These are phyloP conservation scores for Solanum hybrid DNA, from an alignment of 305 asterid genomes.

Conservation along the genomic window DNA sequence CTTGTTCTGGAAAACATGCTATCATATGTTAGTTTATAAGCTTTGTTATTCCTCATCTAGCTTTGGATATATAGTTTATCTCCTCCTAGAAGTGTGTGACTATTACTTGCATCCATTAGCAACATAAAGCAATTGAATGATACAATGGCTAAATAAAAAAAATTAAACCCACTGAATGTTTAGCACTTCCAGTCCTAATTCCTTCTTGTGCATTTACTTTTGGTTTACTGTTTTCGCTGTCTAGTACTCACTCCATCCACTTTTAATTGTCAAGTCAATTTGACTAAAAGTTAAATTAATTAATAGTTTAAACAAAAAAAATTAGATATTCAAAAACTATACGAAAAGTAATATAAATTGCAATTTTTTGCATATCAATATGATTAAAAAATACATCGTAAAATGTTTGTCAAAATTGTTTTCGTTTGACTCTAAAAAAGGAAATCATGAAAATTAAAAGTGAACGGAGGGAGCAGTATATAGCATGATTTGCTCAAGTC, in stretches of 20 bases:
- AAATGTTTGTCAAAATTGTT: rapidly evolving
- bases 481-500: neutral
- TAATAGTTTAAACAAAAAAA: neutral
- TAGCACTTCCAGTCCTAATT: neutral
- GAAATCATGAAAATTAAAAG: neutral
- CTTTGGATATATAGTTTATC: neutral
- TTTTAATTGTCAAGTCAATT: neutral
- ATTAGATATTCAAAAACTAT: neutral
- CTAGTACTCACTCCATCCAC: neutral
- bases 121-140: neutral
- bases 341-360: neutral
- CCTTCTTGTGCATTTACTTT: neutral
- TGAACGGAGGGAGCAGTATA: neutral
- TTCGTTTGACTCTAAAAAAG: neutral
- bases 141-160: neutral
- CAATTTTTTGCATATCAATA: neutral
- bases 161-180: neutral
- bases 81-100: neutral
- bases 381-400: neutral
- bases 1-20: neutral
- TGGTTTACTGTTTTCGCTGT: neutral
- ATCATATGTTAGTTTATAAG: neutral
- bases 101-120: neutral
- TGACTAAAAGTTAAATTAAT: neutral
- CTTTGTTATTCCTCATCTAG: neutral